A percentile compares a stretch with the other conserved stretches of the same genome.
phyloP scores from a whole-genome alignment of 2,329 filamentous ascomycete genomes.

The Endothia cerciana region DNA sequence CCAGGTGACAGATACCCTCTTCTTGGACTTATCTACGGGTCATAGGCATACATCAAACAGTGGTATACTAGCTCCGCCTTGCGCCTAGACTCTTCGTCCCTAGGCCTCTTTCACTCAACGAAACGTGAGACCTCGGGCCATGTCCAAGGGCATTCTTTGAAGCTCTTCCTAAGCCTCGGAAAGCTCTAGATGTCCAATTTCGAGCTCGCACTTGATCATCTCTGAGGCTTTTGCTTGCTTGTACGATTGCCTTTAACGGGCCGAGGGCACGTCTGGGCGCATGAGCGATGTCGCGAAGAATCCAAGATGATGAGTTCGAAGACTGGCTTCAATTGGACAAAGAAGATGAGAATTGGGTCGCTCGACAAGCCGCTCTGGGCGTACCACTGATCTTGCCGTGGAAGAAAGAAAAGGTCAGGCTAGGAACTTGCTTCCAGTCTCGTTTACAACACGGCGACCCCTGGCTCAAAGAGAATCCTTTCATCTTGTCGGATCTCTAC shows the following conservation, averaged over 20 bases:
- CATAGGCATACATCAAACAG: not conserved
- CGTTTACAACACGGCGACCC: not conserved
- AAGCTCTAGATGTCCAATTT: not conserved
- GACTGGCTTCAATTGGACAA: constrained; percentile 4
- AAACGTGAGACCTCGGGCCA: not conserved
- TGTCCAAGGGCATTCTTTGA: not conserved
- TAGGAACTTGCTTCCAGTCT: constrained; percentile 9
- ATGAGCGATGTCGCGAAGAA: not conserved
- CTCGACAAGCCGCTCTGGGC: not conserved
- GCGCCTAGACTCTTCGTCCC: not conserved
- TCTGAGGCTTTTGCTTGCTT: not conserved
- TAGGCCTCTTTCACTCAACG: not conserved
- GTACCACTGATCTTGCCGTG: not conserved
- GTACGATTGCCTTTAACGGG: not conserved
- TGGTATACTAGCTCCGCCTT: not conserved
- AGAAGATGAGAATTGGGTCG: not conserved
- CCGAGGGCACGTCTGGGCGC: too few relatives aligned
- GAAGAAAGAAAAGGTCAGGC: not conserved
- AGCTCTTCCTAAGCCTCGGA: not conserved
- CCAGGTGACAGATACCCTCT: not conserved
- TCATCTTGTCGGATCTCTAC: constrained; percentile 9
- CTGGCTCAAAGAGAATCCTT: constrained; percentile 1
- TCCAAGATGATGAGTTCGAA: constrained; percentile 5
- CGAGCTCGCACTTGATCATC: too few relatives aligned
- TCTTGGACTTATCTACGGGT: not conserved